A percentile compares a stretch with the other conserved stretches of the same genome.
Evolutionary conservation across 1,139 yeast species (phyloP).

Genomic region (Hansenula sp.): DNA sequence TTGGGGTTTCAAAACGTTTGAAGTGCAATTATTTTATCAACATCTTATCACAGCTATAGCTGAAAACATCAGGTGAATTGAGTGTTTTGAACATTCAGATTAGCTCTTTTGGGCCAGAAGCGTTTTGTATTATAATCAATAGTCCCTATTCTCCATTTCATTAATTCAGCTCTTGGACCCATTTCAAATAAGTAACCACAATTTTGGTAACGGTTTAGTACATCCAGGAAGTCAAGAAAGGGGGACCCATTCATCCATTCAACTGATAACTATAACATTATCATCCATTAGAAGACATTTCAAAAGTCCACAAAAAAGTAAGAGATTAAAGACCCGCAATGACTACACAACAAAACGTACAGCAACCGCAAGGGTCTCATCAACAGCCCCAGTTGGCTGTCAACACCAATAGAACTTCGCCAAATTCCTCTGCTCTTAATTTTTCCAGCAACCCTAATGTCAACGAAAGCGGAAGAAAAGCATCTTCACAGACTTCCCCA

Average conservation of each 20-base stretch:
- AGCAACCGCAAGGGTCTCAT: neutral
- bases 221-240: neutral
- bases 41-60: too few species aligned
- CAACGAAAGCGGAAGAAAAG: constrained; percentile 17
- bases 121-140: neutral
- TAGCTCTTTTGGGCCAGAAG: neutral
- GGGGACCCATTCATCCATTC: too few species aligned
- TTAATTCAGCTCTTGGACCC: neutral
- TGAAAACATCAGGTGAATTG: too few species aligned
- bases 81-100: neutral
- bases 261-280: too few species aligned
- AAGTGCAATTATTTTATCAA: too few species aligned
- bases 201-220: too few species aligned
- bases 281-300: too few species aligned
- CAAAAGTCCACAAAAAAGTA: neutral
- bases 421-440: constrained; percentile 16
- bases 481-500: constrained; percentile 19
- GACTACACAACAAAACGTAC: neutral
- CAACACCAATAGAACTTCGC: constrained; percentile 18
- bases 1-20: neutral
- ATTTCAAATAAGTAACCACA: too few species aligned
- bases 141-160: neutral
- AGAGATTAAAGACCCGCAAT: neutral
- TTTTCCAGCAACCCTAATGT: constrained; percentile 9
- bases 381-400: neutral